Evolutionary conservation across 177 flowering plant genomes (phyloP), one percentile per base, ranked within the genome.

Genomic region (Vitis hybrid): DNA sequence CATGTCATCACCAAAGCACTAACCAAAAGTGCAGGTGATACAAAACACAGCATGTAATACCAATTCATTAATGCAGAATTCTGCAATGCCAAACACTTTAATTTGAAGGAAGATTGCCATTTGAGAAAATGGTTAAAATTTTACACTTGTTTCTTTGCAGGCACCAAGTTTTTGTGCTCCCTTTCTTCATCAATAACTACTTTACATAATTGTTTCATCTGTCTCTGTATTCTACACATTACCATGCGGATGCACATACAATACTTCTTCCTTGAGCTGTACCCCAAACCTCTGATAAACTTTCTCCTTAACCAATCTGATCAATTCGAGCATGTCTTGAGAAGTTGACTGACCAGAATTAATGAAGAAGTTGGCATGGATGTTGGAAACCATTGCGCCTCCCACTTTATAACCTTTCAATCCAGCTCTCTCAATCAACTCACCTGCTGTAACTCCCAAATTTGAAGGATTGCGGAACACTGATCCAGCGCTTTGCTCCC

Each of bases 1-100:
- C 97, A 95, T 82, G 67, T 76, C 65, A 62, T 91, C 71, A 93
- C 99, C 29, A 93, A 85, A 79, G 83, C 75, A 58, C 60, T 92
- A 50, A 77, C 84, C 18, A 82, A 69, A 75, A 69, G 71, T 49
- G 45, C 72, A 11, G 53, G 68, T 75, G 61, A 56, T 48, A 55
- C 60, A 49, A 51, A 66, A 62, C 64, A 50, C 10, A 18, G 19
- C 48, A 59, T 66, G 52, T 64, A 39, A 51, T 70, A 19, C 49
- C 7, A 39, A 29, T 58, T 18, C 60, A 3, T 16, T 52, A 48
- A 15, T 7, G 49, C 67, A 19, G 51, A 39, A 39, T 39, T 5
- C 48, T 51, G 53, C 55, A 58, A 14, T 10, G 16, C 1, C 14
- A 21, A 18, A 51, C 50, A 51, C 31, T 62, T 16, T 50, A 48